A percentile compares a stretch with the other conserved stretches of the same genome.
These are phyloP conservation scores for Lavandula angustifolia DNA, from an alignment of 257 asterid genomes.

Conservation along the genomic window DNA sequence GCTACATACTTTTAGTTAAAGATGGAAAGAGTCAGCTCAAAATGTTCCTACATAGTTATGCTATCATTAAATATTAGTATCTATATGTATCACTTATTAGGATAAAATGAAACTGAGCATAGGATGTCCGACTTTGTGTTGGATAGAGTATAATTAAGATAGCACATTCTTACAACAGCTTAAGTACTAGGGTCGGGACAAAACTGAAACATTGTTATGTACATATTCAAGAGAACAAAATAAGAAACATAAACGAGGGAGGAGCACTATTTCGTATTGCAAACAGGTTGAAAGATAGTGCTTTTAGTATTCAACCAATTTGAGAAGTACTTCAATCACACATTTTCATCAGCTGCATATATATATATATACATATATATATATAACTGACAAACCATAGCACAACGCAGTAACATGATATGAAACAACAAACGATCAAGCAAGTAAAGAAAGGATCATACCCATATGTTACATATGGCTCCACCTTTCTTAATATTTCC, in stretches of 20 bases:
- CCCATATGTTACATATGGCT: conserved; percentile 94
- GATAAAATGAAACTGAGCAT: not conserved
- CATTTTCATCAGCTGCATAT: not conserved
- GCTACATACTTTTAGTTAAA: too few species aligned
- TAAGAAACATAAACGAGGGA: too few species aligned
- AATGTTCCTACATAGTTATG: not conserved
- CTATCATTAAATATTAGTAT: not conserved
- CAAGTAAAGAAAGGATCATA: conserved; percentile 33
- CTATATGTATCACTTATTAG: not conserved
- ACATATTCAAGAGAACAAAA: too few species aligned
- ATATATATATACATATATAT: not conserved
- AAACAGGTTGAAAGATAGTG: too few species aligned
- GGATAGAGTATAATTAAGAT: too few species aligned
- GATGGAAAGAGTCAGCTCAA: too few species aligned
- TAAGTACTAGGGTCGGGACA: not conserved
- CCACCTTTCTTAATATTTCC: conserved; percentile 73
- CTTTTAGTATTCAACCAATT: too few species aligned
- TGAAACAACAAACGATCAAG: not conserved
- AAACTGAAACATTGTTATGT: not conserved
- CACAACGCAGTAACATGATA: not conserved
- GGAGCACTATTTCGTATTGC: too few species aligned
- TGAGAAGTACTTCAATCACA: not conserved
- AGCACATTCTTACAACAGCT: too few species aligned
- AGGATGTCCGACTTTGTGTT: too few species aligned
- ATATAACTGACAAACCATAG: not conserved